Evolutionary conservation across 768 basidiomycete species (phyloP).

Genomic region (Crassisporium funariophilum): DNA sequence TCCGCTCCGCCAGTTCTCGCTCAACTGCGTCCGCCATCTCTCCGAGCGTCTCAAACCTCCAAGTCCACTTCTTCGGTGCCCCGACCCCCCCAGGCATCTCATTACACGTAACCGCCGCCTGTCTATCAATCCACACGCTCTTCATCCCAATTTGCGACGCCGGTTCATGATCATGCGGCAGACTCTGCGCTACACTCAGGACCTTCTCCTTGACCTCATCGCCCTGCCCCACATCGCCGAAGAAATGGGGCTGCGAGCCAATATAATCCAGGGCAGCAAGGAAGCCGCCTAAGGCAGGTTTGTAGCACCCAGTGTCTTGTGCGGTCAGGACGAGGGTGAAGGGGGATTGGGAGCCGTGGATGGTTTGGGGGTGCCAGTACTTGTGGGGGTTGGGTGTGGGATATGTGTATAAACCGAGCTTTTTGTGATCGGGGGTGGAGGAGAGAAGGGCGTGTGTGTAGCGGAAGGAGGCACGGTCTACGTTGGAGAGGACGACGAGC

Average conservation of each 20-base stretch:
- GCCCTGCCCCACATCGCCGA: constrained; percentile 35
- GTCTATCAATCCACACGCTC: constrained; percentile 69
- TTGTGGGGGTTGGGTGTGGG: constrained; percentile 34
- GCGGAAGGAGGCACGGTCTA: constrained; percentile 65
- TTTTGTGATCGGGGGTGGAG: constrained; percentile 18
- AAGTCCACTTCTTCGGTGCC: constrained; percentile 39
- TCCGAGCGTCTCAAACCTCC: constrained; percentile 61
- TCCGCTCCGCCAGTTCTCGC: constrained; percentile 32
- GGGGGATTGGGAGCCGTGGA: constrained; percentile 56
- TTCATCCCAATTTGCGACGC: constrained; percentile 56
- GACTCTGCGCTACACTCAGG: constrained; percentile 67
- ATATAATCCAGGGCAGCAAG: constrained; percentile 48
- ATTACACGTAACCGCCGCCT: constrained; percentile 47
- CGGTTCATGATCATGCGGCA: constrained; percentile 67
- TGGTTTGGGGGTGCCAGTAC: constrained; percentile 49
- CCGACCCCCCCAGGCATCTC: constrained; percentile 31
- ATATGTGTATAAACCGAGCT: constrained; percentile 31
- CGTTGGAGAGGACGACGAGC: constrained; percentile 75
- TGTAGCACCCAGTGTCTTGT: constrained; percentile 71
- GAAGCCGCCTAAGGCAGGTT: constrained; percentile 63
- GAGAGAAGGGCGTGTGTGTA: constrained; percentile 60
- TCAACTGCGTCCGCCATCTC: constrained; percentile 64
- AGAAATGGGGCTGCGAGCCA: constrained; percentile 38
- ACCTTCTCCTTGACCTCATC: constrained; percentile 54
- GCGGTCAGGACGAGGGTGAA: constrained; percentile 73